Conservation (phyloP, 2,329 filamentous ascomycete genomes). For the Sporothrix inflata region DNA sequence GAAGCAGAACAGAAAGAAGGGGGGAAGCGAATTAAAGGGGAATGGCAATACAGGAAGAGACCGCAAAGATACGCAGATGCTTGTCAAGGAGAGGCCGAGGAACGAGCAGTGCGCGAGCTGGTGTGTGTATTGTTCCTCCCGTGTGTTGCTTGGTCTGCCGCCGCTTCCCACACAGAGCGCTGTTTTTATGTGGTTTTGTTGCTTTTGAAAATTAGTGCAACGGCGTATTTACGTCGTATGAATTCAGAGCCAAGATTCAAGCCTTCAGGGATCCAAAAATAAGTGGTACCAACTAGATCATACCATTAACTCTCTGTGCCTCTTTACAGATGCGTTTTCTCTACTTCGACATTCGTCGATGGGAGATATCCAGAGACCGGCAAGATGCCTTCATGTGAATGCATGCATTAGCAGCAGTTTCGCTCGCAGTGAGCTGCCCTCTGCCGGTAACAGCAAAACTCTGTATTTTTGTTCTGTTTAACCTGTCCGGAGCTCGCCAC, state of each 20-base stretch:
- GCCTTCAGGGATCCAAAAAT: background rate
- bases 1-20: background rate
- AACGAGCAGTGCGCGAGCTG: conserved; percentile 3
- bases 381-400: conserved; percentile 4
- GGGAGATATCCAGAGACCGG: background rate
- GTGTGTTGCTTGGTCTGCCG: conserved; percentile 11
- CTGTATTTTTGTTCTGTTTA: conserved; percentile 19
- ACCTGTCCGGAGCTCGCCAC: background rate
- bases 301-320: background rate
- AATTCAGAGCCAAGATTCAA: background rate
- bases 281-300: background rate
- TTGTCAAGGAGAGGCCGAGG: conserved; percentile 7
- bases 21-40: conserved; percentile 9
- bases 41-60: background rate
- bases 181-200: conserved; percentile 3
- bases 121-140: conserved; percentile 5
- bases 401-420: conserved; percentile 6
- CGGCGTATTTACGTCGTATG: conserved; percentile 6
- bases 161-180: conserved; percentile 3
- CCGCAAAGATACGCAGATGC: background rate
- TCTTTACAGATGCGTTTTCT: background rate
- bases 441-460: background rate
- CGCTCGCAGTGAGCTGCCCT: background rate
- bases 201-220: conserved; percentile 1
- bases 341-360: background rate